phyloP scores from a whole-genome alignment of 768 basidiomycete genomes.

The Russula sp. region DNA sequence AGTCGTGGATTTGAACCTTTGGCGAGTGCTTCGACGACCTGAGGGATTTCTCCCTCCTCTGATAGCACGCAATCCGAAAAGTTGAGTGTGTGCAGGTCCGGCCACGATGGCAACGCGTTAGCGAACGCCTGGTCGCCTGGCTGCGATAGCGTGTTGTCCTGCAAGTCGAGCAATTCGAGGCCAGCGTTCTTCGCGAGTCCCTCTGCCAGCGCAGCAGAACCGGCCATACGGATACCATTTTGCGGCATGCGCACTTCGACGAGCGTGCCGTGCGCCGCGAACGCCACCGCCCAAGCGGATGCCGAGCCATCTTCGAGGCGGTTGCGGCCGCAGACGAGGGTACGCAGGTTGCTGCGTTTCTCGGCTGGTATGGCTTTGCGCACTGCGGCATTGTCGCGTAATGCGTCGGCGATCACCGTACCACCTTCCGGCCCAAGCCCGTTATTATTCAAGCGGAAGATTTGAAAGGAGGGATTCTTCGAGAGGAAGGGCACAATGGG shows the following conservation, averaged over 20 bases:
- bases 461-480: slow-evolving; percentile 74
- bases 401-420: slow-evolving; percentile 76
- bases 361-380: slow-evolving; percentile 57
- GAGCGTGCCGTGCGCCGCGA: slow-evolving; percentile 77
- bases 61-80: slow-evolving; percentile 90
- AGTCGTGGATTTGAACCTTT: slow-evolving; percentile 72
- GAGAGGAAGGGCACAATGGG: slow-evolving; percentile 90
- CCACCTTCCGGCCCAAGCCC: slow-evolving; percentile 93
- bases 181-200: slow-evolving; percentile 67
- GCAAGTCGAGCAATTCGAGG: slow-evolving; percentile 80
- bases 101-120: slow-evolving; percentile 64
- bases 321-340: slow-evolving; percentile 91
- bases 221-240: slow-evolving; percentile 94
- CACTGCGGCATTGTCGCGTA: slow-evolving; percentile 65
- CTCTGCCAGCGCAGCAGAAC: slow-evolving; percentile 71
- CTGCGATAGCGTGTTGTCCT: slow-evolving; percentile 84
- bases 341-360: slow-evolving; percentile 65
- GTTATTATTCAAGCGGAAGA: slow-evolving; percentile 93
- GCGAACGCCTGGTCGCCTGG: slow-evolving; percentile 57
- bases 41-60: slow-evolving; percentile 72
- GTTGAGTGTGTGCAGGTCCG: slow-evolving; percentile 72
- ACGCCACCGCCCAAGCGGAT: slow-evolving; percentile 79
- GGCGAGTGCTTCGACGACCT: slow-evolving; percentile 57
- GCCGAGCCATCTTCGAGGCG: slow-evolving; percentile 92
- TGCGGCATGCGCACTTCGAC: slow-evolving; percentile 92